Evolutionary conservation across 1,284 basidiomycete genomes (phyloP).

Genomic region (Boletus calvinii): DNA sequence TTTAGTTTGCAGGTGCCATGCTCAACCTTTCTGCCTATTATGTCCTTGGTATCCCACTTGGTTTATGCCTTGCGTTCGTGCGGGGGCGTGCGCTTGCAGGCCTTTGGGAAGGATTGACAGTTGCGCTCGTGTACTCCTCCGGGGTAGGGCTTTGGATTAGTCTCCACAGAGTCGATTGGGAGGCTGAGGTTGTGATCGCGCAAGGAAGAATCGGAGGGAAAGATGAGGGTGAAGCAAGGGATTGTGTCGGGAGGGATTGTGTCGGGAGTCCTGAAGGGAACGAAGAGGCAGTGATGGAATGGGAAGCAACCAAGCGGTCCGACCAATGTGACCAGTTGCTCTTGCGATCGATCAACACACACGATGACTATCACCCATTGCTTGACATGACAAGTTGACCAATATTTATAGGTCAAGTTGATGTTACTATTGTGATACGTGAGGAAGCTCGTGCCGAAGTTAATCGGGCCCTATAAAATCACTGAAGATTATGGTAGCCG

Average conservation of each 20-base stretch:
- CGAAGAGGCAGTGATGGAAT: neutral
- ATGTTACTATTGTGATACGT: no score
- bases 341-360: no score
- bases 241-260: neutral
- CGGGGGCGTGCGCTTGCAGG: constrained; percentile 51
- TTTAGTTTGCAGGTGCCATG: constrained; percentile 53
- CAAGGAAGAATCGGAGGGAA: constrained; percentile 25
- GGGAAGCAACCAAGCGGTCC: no score
- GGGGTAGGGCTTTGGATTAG: constrained; percentile 50
- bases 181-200: constrained; percentile 57
- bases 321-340: no score
- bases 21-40: constrained; percentile 70
- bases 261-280: neutral
- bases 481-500: no score
- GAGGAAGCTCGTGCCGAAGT: no score
- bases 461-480: no score
- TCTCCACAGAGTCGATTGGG: constrained; percentile 56
- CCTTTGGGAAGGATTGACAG: constrained; percentile 67
- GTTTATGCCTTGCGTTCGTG: constrained; percentile 64
- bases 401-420: no score
- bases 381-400: no score
- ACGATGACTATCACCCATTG: no score
- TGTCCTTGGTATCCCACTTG: constrained; percentile 63
- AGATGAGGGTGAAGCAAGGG: constrained; percentile 12
- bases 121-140: constrained; percentile 57